Conservation (phyloP, 495 filamentous ascomycete genomes). For the Zalerion maritima region DNA sequence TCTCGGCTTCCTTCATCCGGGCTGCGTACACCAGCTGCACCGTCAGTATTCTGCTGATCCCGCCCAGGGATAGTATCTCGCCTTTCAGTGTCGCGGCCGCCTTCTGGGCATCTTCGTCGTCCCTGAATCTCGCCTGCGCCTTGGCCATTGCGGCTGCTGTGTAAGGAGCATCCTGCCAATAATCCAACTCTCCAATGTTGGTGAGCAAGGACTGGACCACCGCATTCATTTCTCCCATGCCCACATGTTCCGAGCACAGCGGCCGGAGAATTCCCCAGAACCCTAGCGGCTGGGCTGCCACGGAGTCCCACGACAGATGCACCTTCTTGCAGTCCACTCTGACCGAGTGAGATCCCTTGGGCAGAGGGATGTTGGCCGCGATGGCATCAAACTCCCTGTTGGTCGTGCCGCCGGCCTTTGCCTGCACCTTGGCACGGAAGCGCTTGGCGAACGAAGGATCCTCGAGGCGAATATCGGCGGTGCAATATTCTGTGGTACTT, state of each 20-base stretch:
- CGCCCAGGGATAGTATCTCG: slow-evolving; percentile 8
- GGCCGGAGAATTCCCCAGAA: slow-evolving; percentile 1
- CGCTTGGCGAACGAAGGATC: slow-evolving; percentile 12
- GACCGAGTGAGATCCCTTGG: slow-evolving; percentile 6
- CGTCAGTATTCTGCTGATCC: slow-evolving; percentile 15
- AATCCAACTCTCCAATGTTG: slow-evolving; percentile 16
- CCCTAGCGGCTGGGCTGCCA: slow-evolving; percentile 9
- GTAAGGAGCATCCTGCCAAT: slow-evolving; percentile 12
- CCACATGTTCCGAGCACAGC: slow-evolving; percentile 9
- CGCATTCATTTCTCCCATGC: slow-evolving; percentile 12
- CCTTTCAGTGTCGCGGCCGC: slow-evolving; percentile 15
- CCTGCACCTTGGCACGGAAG: neutral
- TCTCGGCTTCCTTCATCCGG: slow-evolving; percentile 18
- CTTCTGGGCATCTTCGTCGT: slow-evolving; percentile 15
- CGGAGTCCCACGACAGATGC: slow-evolving; percentile 19
- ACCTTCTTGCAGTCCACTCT: slow-evolving; percentile 18
- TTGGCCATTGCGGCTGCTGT: slow-evolving; percentile 13
- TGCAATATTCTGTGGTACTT: slow-evolving; percentile 1
- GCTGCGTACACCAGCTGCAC: slow-evolving; percentile 16
- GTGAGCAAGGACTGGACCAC: slow-evolving; percentile 15
- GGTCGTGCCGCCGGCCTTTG: neutral
- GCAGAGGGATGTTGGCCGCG: slow-evolving; percentile 7
- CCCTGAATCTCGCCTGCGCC: slow-evolving; percentile 18
- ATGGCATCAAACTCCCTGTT: slow-evolving; percentile 5
- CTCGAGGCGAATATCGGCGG: slow-evolving; percentile 11